Conservation (phyloP, 2,329 filamentous ascomycete species). For the Exophiala sp. region DNA sequence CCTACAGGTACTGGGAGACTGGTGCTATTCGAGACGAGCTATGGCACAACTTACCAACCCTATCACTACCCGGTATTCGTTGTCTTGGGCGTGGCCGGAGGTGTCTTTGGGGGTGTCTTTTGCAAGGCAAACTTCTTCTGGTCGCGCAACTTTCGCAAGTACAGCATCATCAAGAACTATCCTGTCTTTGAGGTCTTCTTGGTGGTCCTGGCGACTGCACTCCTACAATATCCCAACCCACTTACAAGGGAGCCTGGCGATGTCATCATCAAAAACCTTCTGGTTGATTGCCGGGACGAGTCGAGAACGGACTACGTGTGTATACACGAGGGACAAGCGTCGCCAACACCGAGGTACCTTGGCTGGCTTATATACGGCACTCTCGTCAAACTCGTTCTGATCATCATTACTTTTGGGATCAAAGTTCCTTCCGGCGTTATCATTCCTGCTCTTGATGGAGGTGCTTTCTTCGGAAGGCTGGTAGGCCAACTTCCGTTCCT, state of each 20-base stretch:
- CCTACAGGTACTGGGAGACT: constrained; percentile 59
- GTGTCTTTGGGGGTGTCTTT: constrained; percentile 57
- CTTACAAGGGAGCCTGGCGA: constrained; percentile 55
- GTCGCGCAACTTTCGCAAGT: constrained; percentile 54
- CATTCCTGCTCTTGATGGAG: constrained; percentile 57
- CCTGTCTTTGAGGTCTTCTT: constrained; percentile 56
- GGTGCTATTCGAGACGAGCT: constrained; percentile 59
- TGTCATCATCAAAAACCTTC: constrained; percentile 53
- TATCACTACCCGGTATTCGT: constrained; percentile 57
- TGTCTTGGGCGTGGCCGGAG: constrained; percentile 55
- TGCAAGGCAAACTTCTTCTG: constrained; percentile 57
- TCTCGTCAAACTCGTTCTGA: constrained; percentile 54
- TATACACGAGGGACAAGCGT: constrained; percentile 41
- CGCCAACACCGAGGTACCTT: constrained; percentile 41
- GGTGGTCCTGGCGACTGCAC: constrained; percentile 51
- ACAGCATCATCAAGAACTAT: constrained; percentile 51
- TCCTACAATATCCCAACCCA: constrained; percentile 57
- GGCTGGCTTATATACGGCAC: constrained; percentile 53
- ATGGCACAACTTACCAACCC: constrained; percentile 54
- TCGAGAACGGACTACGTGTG: constrained; percentile 48
- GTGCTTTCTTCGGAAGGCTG: constrained; percentile 57
- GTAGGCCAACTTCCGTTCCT: constrained; percentile 52
- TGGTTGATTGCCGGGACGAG: constrained; percentile 51
- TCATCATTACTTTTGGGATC: constrained; percentile 57
- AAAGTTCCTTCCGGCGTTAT: constrained; percentile 61